Evolutionary conservation across 177 flowering plant genomes (phyloP).

Genomic region (Vitis hybrid): DNA sequence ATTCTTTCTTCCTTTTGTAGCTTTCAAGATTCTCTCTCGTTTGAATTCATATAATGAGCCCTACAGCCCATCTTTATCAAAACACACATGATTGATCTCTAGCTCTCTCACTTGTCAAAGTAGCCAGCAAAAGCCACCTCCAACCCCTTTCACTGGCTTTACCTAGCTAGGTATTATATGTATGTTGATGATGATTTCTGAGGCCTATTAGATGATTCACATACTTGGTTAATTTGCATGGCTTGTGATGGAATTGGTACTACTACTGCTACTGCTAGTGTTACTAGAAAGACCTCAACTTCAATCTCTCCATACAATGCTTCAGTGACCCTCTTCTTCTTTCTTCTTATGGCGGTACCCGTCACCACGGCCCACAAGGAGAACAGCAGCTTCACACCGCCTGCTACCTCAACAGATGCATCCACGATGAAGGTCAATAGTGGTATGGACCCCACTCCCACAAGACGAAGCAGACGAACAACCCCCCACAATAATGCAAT

Average conservation of each 20-base stretch:
- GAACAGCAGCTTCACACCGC: neutral
- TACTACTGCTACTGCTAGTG: neutral
- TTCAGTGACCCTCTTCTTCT: conserved; percentile 14
- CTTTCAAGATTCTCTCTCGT: conserved; percentile 14
- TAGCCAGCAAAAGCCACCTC: neutral
- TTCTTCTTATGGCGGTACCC: conserved; percentile 8
- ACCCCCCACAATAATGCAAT: neutral
- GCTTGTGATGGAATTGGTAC: conserved; percentile 15
- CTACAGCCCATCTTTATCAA: conserved; percentile 1
- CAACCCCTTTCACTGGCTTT: neutral
- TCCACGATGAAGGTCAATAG: neutral
- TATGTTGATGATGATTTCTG: neutral
- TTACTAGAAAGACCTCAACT: neutral
- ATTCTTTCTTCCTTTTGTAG: conserved; percentile 3
- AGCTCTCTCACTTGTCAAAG: neutral
- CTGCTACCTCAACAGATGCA: neutral
- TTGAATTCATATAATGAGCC: conserved; percentile 12
- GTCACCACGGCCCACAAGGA: conserved; percentile 12
- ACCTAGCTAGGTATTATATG: too few relatives aligned
- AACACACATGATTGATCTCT: neutral
- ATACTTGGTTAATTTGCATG: conserved; percentile 23
- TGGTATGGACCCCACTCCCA: neutral
- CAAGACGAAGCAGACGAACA: neutral
- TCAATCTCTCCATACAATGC: conserved; percentile 1
- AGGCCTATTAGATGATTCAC: neutral